Conservation (phyloP, 2,329 filamentous ascomycete species). For the Pseudogymnoascus verrucosus region DNA sequence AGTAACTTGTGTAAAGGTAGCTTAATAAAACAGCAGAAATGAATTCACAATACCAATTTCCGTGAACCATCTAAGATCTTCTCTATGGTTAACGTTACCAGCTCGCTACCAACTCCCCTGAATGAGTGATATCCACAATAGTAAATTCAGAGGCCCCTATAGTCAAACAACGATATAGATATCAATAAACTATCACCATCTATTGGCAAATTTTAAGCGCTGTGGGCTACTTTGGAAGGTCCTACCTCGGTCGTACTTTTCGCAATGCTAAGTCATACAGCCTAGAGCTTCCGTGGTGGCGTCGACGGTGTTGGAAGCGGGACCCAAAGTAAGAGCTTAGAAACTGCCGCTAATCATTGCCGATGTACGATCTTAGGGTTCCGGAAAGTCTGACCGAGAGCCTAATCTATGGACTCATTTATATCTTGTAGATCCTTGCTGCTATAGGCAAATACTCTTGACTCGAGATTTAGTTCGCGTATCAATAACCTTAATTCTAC, state of each 20-base stretch:
- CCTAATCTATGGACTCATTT: neutral
- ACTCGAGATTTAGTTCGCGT: neutral
- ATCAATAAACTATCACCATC: too few species aligned
- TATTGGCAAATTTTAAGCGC: too few species aligned
- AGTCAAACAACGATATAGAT: too few species aligned
- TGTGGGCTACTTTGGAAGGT: too few species aligned
- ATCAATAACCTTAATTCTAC: neutral
- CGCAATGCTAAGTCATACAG: neutral
- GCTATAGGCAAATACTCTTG: neutral
- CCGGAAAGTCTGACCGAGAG: neutral
- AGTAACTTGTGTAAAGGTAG: too few species aligned
- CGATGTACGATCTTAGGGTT: neutral
- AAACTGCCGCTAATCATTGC: neutral
- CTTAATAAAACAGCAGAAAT: too few species aligned
- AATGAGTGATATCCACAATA: too few species aligned
- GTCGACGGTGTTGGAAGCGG: neutral
- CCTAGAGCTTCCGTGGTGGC: neutral
- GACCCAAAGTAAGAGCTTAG: neutral
- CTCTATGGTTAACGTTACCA: too few species aligned
- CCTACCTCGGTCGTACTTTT: neutral
- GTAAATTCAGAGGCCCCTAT: too few species aligned
- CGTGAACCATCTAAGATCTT: too few species aligned
- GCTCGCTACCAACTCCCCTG: too few species aligned
- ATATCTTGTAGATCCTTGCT: neutral
- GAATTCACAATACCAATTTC: too few species aligned